Evolutionary conservation across 179 eudicot species (phyloP), one percentile per base, ranked within the genome.

Genomic region (Patellifolia procumbens): DNA sequence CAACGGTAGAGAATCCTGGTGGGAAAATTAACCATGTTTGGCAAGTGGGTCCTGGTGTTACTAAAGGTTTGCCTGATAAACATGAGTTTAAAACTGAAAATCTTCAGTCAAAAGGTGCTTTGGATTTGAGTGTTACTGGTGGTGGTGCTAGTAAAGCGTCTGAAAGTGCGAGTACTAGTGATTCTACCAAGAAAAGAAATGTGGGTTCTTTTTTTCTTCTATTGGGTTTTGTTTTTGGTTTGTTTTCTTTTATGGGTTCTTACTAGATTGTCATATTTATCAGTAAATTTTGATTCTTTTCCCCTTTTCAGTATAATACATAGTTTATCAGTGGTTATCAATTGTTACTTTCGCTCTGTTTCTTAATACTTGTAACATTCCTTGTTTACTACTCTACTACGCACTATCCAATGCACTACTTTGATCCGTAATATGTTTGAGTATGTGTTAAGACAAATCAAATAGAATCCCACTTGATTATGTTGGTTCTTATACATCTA

Each of bases 31-130:
- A 92, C 68, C 92, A 91, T 68, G 86, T 92, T 5, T 92, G 97
- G 97, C 96, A 92, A 72, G 96, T 91, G 39, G 97, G 97, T 0
- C 63, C 83, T 9, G 56, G 86, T 11, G 89, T 91, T 7, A 26
- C 35, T 2, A 49, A 62, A 1, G 96, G 90, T 0, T 5, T 61
- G 1, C 93, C 93, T 31, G 78, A 7, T 12, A 79, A 77, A 78
- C 96, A 92, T 51, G 91, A 68, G 0, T 72, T 87, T 37, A 37
- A 43, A 12, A 26, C 83, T 4, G 93, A 62, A 4, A 92, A 88
- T 81, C 64, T 91, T 77, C 59, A 70, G 0, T 70, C 93, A 0
- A 87, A 76, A 64, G 87, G 73, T 11, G 51, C 71, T 15, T 7
- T 83, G 76, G 84, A 80, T 64, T 68, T 80, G 22, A 75, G 29